Conservation (phyloP, 2,329 filamentous ascomycete genomes). For the Aspergillus tanneri region DNA sequence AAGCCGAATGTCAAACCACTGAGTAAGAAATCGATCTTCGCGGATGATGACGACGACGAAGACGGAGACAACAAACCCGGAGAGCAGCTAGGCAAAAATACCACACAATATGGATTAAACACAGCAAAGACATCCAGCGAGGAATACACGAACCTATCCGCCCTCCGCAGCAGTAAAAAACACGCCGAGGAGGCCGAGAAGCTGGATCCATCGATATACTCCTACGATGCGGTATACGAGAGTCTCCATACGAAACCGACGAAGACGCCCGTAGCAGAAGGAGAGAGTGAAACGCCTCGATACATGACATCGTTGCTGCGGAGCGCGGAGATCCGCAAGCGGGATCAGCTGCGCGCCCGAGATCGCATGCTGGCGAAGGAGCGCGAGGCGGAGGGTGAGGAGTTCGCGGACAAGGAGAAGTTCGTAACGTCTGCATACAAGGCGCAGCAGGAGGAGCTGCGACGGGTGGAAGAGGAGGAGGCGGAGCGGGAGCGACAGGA, state of each 20-base stretch:
- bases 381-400: constrained; percentile 64
- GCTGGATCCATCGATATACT: constrained; percentile 50
- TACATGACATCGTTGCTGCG: constrained; percentile 62
- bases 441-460: constrained; percentile 61
- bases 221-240: constrained; percentile 52
- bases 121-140: constrained; percentile 18
- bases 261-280: constrained; percentile 22
- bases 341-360: constrained; percentile 60
- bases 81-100: constrained; percentile 19
- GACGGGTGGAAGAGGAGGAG: constrained; percentile 56
- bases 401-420: constrained; percentile 65
- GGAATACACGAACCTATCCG: constrained; percentile 48
- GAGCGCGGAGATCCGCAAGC: constrained; percentile 61
- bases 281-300: constrained; percentile 46
- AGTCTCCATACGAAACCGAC: constrained; percentile 44
- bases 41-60: constrained; percentile 36
- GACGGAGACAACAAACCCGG: constrained; percentile 16
- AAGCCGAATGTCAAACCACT: constrained; percentile 35
- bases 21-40: constrained; percentile 39
- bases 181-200: constrained; percentile 45
- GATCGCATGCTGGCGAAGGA: constrained; percentile 62
- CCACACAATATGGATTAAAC: constrained; percentile 26
- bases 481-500: constrained; percentile 59
- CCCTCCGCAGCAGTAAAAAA: constrained; percentile 46
- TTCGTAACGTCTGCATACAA: constrained; percentile 67